phyloP scores from a whole-genome alignment of 306 rosid species.

The Corylus heterophylla region DNA sequence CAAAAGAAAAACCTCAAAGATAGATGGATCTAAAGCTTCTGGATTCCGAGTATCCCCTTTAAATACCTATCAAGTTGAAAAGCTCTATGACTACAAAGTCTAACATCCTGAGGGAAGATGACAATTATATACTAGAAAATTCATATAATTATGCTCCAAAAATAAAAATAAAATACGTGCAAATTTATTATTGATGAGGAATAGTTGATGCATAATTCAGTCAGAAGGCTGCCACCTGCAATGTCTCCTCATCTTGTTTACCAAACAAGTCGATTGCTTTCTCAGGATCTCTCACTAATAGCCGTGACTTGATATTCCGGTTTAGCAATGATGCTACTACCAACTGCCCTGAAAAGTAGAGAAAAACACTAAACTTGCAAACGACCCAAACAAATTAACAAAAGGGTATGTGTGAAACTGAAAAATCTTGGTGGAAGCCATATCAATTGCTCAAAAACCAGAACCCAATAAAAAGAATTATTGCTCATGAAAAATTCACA shows the following conservation, averaged over 20 bases:
- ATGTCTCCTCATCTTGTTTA: conserved; percentile 56
- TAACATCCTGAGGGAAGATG: neutral
- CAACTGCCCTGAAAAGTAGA: conserved; percentile 73
- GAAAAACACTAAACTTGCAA: conserved; percentile 14
- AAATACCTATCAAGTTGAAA: conserved; percentile 56
- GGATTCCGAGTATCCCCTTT: conserved; percentile 80
- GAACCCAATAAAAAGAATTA: neutral
- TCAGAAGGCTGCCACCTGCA: conserved; percentile 52
- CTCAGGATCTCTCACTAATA: conserved; percentile 72
- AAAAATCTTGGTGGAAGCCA: neutral
- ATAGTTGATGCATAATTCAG: neutral
- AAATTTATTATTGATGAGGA: neutral
- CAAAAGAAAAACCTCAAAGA: conserved; percentile 64
- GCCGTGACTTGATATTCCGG: conserved; percentile 67
- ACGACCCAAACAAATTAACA: conserved; percentile 26
- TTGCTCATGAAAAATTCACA: neutral
- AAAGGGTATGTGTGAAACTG: neutral
- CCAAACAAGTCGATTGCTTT: conserved; percentile 79
- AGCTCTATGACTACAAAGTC: conserved; percentile 20
- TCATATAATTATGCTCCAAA: neutral
- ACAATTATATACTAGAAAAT: conserved; percentile 6
- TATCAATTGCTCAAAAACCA: neutral
- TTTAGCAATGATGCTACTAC: conserved; percentile 80
- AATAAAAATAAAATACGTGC: neutral
- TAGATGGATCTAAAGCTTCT: conserved; percentile 71